Conservation (phyloP, 2,329 filamentous ascomycete genomes). For the Penicillium sp. region DNA sequence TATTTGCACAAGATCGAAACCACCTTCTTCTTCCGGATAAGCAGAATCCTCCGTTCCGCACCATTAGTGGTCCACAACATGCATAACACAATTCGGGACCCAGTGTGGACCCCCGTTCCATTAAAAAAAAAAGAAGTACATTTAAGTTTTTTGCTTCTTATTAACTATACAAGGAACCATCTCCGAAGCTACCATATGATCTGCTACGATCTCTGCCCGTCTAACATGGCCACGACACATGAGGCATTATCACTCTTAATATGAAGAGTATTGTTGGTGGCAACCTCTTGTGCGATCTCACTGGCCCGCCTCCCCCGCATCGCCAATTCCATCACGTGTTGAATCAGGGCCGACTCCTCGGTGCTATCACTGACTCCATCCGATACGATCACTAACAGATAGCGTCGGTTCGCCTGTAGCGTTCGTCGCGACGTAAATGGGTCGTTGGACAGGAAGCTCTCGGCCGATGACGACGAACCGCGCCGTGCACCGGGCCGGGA, state of each 20-base stretch:
- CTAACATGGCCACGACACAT: conserved; percentile 34
- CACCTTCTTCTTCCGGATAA: conserved; percentile 25
- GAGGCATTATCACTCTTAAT: conserved; percentile 33
- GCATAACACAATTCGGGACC: conserved; percentile 19
- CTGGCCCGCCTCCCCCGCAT: conserved; percentile 29
- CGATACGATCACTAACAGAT: conserved; percentile 31
- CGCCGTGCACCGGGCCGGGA: conserved; percentile 15
- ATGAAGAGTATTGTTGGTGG: conserved; percentile 15
- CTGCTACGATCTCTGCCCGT: conserved; percentile 21
- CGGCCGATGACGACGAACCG: conserved; percentile 22
- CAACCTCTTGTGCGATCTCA: conserved; percentile 32
- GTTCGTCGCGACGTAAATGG: conserved; percentile 28
- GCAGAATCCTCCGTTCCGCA: conserved; percentile 3
- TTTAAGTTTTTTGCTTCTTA: background rate
- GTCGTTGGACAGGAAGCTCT: conserved; percentile 35
- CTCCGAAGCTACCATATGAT: background rate
- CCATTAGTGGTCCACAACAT: conserved; percentile 12
- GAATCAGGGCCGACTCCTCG: conserved; percentile 30
- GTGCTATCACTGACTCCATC: conserved; percentile 33
- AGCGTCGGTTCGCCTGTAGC: conserved; percentile 26
- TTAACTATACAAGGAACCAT: background rate
- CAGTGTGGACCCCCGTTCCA: conserved; percentile 1
- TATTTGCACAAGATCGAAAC: conserved; percentile 4
- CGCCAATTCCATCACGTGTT: conserved; percentile 32
- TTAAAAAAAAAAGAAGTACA: background rate